phyloP scores from a whole-genome alignment of 495 filamentous ascomycete genomes.

The Penicillium crystallinum region DNA sequence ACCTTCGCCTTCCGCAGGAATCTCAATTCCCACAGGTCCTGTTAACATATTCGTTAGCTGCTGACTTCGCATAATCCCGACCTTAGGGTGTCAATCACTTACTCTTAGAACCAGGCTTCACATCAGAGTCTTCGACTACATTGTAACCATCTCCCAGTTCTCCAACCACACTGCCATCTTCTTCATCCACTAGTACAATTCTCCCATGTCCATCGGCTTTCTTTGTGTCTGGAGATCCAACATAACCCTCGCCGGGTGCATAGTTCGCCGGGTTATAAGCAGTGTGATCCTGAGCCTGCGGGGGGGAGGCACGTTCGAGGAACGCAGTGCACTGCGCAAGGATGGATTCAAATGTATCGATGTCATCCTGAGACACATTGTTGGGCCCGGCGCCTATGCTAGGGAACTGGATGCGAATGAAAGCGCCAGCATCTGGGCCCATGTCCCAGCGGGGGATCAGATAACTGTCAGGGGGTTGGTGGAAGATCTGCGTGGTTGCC shows the following conservation, averaged over 20 bases:
- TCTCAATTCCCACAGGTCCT: slow-evolving; percentile 89
- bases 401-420: slow-evolving; percentile 87
- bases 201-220: slow-evolving; percentile 55
- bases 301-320: slow-evolving; percentile 66
- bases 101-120: slow-evolving; percentile 87
- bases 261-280: slow-evolving; percentile 78
- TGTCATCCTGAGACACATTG: slow-evolving; percentile 77
- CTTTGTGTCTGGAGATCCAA: slow-evolving; percentile 26
- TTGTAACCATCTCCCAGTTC: slow-evolving; percentile 80
- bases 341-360: slow-evolving; percentile 96
- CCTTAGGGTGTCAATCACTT: slow-evolving; percentile 16
- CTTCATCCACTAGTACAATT: slow-evolving; percentile 93
- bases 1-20: slow-evolving; percentile 67
- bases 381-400: slow-evolving; percentile 55
- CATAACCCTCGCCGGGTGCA: slow-evolving; percentile 73
- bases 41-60: slow-evolving; percentile 10
- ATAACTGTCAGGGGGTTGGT: slow-evolving; percentile 83
- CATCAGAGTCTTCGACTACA: slow-evolving; percentile 64
- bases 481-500: slow-evolving; percentile 91
- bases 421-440: slow-evolving; percentile 78
- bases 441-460: slow-evolving; percentile 91
- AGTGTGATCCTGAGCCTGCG: slow-evolving; percentile 44
- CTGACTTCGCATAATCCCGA: neutral
- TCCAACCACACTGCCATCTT: slow-evolving; percentile 90
- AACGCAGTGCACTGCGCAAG: slow-evolving; percentile 94